Percentiles rank a stretch among this genome's conserved stretches.
phyloP scores from a whole-genome alignment of 768 basidiomycete genomes.

The Suillus subaureus region DNA sequence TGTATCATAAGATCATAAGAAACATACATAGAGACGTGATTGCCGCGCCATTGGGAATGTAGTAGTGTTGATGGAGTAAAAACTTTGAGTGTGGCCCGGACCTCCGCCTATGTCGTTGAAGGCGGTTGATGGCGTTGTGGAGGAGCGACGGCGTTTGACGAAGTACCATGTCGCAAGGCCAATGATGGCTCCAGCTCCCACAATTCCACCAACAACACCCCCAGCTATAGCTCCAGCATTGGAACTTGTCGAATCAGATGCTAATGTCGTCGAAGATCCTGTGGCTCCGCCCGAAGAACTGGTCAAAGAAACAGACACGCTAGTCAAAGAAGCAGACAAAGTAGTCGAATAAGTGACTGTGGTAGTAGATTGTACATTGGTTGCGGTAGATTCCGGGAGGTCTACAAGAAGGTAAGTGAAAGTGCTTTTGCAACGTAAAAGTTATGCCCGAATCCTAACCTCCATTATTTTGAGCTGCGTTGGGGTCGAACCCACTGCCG shows the following conservation, averaged over 20 bases:
- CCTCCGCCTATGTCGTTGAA: not conserved
- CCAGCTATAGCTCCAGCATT: conserved; percentile 61
- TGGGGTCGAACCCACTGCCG: conserved; percentile 40
- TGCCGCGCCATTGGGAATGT: conserved; percentile 23
- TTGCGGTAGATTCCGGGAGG: conserved; percentile 43
- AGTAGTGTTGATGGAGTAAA: conserved; percentile 14
- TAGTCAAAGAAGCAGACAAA: conserved; percentile 18
- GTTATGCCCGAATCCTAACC: conserved; percentile 18
- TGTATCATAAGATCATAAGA: not conserved
- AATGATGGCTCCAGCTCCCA: conserved; percentile 46
- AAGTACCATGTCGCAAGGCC: conserved; percentile 43
- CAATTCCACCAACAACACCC: conserved; percentile 64
- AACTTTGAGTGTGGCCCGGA: conserved; percentile 7
- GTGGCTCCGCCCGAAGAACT: conserved; percentile 14
- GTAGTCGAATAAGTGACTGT: conserved; percentile 14
- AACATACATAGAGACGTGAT: conserved; percentile 31
- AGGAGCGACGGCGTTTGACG: conserved; percentile 30
- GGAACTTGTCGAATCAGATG: conserved; percentile 12
- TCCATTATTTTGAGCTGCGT: conserved; percentile 36
- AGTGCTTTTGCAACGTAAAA: not conserved
- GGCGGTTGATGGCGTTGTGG: conserved; percentile 19
- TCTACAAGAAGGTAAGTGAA: conserved; percentile 28
- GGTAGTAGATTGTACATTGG: conserved; percentile 30
- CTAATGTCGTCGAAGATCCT: conserved; percentile 8
- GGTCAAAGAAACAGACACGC: conserved; percentile 11